These are phyloP conservation scores for Malbranchea cinnamomea DNA, from an alignment of 2,329 filamentous ascomycete species.

Conservation along the genomic window DNA sequence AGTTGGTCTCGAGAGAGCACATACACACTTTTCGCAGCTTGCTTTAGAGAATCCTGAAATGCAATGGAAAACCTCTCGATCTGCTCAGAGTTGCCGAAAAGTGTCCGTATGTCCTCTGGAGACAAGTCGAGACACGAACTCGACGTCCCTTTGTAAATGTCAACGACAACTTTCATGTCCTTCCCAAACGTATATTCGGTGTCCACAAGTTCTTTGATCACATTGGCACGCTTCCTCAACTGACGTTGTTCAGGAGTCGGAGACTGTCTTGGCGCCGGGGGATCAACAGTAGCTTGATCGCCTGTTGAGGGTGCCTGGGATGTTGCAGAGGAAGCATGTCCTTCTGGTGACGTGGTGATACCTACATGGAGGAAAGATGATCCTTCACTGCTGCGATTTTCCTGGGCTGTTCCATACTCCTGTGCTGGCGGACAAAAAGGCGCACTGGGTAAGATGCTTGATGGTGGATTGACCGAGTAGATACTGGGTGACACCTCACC, in stretches of 20 bases:
- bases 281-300: conserved; percentile 13
- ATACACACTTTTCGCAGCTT: conserved; percentile 66
- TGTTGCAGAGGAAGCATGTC: conserved; percentile 23
- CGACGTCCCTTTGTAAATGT: conserved; percentile 93
- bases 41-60: conserved; percentile 68
- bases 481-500: conserved; percentile 13
- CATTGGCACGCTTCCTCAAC: conserved; percentile 65
- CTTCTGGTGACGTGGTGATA: conserved; percentile 17
- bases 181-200: conserved; percentile 83
- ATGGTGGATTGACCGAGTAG: conserved; percentile 11
- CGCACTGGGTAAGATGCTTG: conserved; percentile 7
- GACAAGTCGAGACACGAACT: conserved; percentile 67
- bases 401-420: too few species aligned
- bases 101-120: conserved; percentile 67
- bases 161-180: conserved; percentile 93
- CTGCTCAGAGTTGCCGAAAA: conserved; percentile 88
- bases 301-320: conserved; percentile 20
- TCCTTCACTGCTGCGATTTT: conserved; percentile 21
- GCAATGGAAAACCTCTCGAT: conserved; percentile 72
- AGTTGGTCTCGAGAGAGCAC: conserved; percentile 44
- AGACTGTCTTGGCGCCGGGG: conserved; percentile 11
- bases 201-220: conserved; percentile 83
- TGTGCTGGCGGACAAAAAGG: conserved; percentile 6
- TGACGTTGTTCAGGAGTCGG: conserved; percentile 33
- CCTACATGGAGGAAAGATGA: conserved; percentile 20